Evolutionary conservation across 106 monocot genomes (phyloP).

Genomic region (Phalaenopsis equestris): DNA sequence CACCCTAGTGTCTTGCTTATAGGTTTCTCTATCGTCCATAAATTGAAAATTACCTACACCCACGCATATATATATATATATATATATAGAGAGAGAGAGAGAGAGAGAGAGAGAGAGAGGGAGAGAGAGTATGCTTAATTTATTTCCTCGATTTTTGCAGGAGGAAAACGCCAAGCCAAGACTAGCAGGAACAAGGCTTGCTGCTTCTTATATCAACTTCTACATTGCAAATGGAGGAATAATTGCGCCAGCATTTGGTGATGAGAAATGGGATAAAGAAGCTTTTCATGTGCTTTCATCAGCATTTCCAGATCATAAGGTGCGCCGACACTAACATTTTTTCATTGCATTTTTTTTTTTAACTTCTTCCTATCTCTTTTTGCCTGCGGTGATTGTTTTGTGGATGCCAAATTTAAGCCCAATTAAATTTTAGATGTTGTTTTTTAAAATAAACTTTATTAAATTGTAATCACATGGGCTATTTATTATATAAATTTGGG

Average conservation of each 20-base stretch:
- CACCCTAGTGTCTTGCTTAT: too few species aligned
- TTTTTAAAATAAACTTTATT: not conserved
- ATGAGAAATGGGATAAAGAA: constrained; percentile 65
- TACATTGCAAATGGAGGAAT: constrained; percentile 95
- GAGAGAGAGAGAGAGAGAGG: too few species aligned
- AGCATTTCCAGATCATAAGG: constrained; percentile 71
- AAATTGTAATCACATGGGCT: not conserved
- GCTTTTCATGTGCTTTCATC: constrained; percentile 56
- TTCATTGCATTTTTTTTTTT: not conserved
- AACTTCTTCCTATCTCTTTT: not conserved
- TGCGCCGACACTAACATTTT: constrained; percentile 9
- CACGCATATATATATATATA: too few species aligned
- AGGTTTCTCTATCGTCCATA: too few species aligned
- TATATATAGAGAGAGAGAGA: too few species aligned
- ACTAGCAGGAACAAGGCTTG: constrained; percentile 72
- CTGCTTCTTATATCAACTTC: constrained; percentile 95
- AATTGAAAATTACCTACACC: too few species aligned
- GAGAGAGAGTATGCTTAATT: too few species aligned
- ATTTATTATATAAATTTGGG: not conserved
- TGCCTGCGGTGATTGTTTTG: not conserved
- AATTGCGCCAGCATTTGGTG: constrained; percentile 84
- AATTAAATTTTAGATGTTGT: not conserved
- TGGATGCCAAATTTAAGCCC: not conserved
- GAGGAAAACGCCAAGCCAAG: constrained; percentile 53
- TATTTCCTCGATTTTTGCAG: constrained; percentile 12